Conservation (phyloP, 179 eudicot genomes). For the Pouteria campechiana region DNA sequence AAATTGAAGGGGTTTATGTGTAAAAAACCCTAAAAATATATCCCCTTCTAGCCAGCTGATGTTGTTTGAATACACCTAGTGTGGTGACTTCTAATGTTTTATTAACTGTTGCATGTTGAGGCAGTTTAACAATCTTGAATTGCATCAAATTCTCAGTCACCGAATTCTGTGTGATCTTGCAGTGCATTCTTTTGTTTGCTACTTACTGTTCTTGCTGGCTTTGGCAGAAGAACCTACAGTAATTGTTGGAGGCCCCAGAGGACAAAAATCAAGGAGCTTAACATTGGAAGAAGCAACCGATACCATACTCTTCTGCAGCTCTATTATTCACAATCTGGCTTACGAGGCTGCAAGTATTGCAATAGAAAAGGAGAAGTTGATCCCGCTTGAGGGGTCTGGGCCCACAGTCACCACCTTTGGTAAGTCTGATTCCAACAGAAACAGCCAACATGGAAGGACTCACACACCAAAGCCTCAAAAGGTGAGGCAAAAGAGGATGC, state of each 20-base stretch:
- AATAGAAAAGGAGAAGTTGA: constrained; percentile 66
- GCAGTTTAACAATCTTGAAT: too few relatives aligned
- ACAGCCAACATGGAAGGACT: constrained; percentile 25
- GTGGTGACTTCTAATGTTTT: too few relatives aligned
- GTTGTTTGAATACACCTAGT: too few relatives aligned
- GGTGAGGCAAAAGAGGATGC: constrained; percentile 25
- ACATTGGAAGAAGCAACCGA: constrained; percentile 94
- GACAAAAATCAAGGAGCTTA: constrained; percentile 43
- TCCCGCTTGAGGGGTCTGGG: constrained; percentile 30
- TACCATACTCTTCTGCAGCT: constrained; percentile 77
- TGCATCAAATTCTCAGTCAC: too few relatives aligned
- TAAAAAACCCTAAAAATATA: too few relatives aligned
- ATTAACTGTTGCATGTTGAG: too few relatives aligned
- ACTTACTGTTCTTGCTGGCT: too few relatives aligned
- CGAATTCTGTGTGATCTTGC: too few relatives aligned
- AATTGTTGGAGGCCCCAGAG: constrained; percentile 32
- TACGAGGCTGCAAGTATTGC: constrained; percentile 77
- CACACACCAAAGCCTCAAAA: constrained; percentile 56
- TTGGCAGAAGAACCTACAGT: constrained; percentile 64
- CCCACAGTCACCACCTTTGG: constrained; percentile 52
- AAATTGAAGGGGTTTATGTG: too few relatives aligned
- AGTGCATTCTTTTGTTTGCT: too few relatives aligned
- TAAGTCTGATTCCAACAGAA: constrained; percentile 23
- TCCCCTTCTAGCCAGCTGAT: too few relatives aligned
- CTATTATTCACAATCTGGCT: constrained; percentile 67